phyloP scores from a whole-genome alignment of 768 basidiomycete genomes.

The Sutorius australiensis region DNA sequence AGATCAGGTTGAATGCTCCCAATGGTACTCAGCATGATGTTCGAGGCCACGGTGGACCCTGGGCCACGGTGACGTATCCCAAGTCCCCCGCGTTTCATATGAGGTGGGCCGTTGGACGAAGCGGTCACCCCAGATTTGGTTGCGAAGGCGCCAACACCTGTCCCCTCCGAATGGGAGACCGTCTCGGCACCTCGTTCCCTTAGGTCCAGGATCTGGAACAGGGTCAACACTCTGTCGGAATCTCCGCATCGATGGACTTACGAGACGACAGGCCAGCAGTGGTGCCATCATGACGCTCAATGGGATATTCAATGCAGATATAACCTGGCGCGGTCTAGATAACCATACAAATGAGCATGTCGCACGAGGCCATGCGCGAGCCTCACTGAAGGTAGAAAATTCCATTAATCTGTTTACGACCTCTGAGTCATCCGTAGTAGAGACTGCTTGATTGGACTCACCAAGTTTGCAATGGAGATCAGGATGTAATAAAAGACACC shows the following conservation, averaged over 20 bases:
- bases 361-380: not conserved
- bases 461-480: constrained; percentile 82
- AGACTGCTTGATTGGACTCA: constrained; percentile 19
- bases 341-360: constrained; percentile 12
- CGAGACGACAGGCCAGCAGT: constrained; percentile 73
- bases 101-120: constrained; percentile 23
- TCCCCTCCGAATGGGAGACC: constrained; percentile 69
- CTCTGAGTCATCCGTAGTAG: constrained; percentile 1
- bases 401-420: constrained; percentile 55
- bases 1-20: constrained; percentile 55
- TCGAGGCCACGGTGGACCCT: constrained; percentile 54
- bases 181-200: constrained; percentile 80
- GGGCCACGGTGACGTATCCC: constrained; percentile 49
- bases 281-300: constrained; percentile 82
- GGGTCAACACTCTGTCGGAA: constrained; percentile 4
- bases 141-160: constrained; percentile 62
- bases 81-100: constrained; percentile 32
- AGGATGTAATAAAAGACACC: constrained; percentile 83
- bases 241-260: constrained; percentile 28
- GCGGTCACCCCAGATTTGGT: constrained; percentile 49
- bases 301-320: constrained; percentile 81
- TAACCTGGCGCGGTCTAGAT: constrained; percentile 69
- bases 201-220: constrained; percentile 69
- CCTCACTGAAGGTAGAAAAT: constrained; percentile 82
- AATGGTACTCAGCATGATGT: constrained; percentile 60